Conservation (phyloP, 345 rosid species). For the Lepidium didymum region DNA sequence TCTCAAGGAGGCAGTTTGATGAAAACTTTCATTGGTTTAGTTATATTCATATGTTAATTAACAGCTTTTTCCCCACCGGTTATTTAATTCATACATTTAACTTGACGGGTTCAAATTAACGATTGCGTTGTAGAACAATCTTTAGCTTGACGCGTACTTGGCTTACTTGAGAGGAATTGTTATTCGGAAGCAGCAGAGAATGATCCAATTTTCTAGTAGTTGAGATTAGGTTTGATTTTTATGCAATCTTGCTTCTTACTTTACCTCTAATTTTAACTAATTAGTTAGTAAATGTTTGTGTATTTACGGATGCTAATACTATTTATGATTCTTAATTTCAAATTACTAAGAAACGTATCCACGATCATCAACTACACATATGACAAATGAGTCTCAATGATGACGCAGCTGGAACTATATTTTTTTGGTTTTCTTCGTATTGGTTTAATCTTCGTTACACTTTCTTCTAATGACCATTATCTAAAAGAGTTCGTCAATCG, state of each 20-base stretch:
- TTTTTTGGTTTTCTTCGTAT: background rate
- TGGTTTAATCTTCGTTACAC: background rate
- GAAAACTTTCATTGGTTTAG: background rate
- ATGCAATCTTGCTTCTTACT: conserved; percentile 23
- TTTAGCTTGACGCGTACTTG: conserved; percentile 20
- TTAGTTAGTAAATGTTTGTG: conserved; percentile 8
- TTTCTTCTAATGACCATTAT: too few relatives aligned
- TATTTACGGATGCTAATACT: conserved; percentile 10
- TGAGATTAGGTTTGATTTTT: conserved; percentile 28
- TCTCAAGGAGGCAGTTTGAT: conserved; percentile 78
- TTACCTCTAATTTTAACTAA: conserved; percentile 23
- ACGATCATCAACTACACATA: background rate
- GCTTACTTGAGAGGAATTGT: conserved; percentile 5
- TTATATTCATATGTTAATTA: conserved; percentile 27
- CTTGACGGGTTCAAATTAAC: conserved; percentile 28
- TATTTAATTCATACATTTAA: conserved; percentile 13
- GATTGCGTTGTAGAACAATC: conserved; percentile 9
- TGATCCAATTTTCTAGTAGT: conserved; percentile 16
- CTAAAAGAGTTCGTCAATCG: too few relatives aligned
- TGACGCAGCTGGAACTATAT: background rate
- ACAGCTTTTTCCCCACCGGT: conserved; percentile 14
- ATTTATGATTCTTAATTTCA: background rate
- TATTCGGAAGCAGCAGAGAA: conserved; percentile 14
- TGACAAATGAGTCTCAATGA: background rate
- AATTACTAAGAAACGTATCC: background rate